A percentile compares a stretch with the other conserved stretches of the same genome.
Evolutionary conservation across 805 yeast genomes (phyloP).

Genomic region (Nakazawaea siamensis): DNA sequence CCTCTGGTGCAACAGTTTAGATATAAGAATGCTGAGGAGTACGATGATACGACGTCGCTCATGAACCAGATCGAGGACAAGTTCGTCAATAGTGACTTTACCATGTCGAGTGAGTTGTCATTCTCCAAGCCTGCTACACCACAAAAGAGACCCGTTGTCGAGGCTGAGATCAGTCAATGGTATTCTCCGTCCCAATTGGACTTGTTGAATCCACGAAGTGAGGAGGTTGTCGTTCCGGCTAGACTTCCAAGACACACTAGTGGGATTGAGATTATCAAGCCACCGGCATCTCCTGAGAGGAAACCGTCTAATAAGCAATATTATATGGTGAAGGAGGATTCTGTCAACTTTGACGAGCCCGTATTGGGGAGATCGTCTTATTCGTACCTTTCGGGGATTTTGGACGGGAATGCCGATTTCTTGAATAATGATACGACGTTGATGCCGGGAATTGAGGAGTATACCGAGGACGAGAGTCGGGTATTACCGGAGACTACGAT

Average conservation of each 20-base stretch:
- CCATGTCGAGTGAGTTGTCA: not conserved
- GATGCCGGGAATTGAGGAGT: not conserved
- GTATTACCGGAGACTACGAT: constrained; percentile 1
- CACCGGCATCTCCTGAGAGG: not conserved
- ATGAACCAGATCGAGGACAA: not conserved
- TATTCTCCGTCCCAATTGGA: constrained; percentile 7
- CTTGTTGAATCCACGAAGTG: too few species aligned
- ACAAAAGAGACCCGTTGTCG: not conserved
- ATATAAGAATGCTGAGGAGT: constrained; percentile 4
- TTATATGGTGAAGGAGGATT: constrained; percentile 6
- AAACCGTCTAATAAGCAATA: not conserved
- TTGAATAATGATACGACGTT: not conserved
- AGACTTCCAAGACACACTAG: too few species aligned
- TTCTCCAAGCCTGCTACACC: not conserved
- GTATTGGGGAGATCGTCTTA: constrained; percentile 6
- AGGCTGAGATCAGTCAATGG: constrained; percentile 1
- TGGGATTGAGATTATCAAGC: constrained; percentile 3
- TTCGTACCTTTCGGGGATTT: constrained; percentile 6
- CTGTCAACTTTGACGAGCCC: constrained; percentile 10
- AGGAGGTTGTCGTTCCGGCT: too few species aligned
- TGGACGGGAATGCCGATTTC: constrained; percentile 1
- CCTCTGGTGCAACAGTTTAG: constrained; percentile 6
- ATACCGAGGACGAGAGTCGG: not conserved
- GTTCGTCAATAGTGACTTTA: too few species aligned
- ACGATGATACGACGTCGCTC: not conserved